Percentiles rank a stretch among this genome's conserved stretches.
These are phyloP conservation scores for Lepiota venenata DNA, from an alignment of 768 basidiomycete genomes.

Conservation along the genomic window DNA sequence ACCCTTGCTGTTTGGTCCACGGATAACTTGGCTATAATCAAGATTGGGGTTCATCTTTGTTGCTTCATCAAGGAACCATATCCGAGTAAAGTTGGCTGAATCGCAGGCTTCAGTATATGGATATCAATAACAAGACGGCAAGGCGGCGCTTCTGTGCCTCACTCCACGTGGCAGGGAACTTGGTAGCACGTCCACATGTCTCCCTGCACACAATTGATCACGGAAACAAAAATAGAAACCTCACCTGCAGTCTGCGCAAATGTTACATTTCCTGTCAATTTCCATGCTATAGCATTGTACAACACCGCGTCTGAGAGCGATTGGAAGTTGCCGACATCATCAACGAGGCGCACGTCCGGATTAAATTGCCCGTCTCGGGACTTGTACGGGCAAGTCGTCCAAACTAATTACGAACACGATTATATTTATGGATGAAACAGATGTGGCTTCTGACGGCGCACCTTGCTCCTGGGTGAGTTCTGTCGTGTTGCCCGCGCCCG, in stretches of 20 bases:
- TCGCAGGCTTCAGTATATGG: neutral
- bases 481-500: conserved; percentile 53
- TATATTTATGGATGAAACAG: neutral
- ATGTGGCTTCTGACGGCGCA: conserved; percentile 18
- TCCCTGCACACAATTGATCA: neutral
- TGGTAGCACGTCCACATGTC: neutral
- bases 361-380: conserved; percentile 62
- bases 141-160: neutral
- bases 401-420: conserved; percentile 29
- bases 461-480: conserved; percentile 50
- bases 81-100: conserved; percentile 41
- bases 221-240: conserved; percentile 5
- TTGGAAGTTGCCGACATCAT: conserved; percentile 53
- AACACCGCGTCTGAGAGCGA: conserved; percentile 56
- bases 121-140: neutral
- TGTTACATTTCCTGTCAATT: conserved; percentile 30
- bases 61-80: conserved; percentile 56
- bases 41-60: conserved; percentile 67
- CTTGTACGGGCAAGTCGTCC: conserved; percentile 56
- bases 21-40: conserved; percentile 50
- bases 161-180: neutral
- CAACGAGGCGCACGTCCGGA: conserved; percentile 55
- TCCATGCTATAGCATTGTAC: conserved; percentile 58
- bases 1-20: conserved; percentile 34
- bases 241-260: conserved; percentile 42